Conservation (phyloP, 495 filamentous ascomycete species). For the Durotheca rogersii region DNA sequence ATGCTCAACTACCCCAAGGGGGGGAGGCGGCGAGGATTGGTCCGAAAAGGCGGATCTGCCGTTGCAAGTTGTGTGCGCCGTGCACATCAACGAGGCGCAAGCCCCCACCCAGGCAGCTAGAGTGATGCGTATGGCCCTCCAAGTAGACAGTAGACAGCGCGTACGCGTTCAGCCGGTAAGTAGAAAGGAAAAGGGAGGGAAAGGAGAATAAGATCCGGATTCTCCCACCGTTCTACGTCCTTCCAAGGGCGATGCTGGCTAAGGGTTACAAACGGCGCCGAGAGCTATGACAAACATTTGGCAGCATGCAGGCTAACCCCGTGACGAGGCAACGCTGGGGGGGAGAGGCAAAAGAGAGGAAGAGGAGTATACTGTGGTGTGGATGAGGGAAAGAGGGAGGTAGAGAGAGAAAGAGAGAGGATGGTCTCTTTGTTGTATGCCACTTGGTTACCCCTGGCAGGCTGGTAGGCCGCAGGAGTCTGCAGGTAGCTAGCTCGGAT, state of each 20-base stretch:
- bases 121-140: neutral
- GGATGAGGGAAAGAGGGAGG: too few relatives aligned
- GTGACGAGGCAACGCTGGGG: neutral
- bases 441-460: conserved; percentile 22
- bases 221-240: conserved; percentile 12
- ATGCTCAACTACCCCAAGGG: conserved; percentile 10
- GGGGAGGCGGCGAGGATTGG: neutral
- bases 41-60: conserved; percentile 1
- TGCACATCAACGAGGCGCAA: conserved; percentile 8
- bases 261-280: conserved; percentile 26
- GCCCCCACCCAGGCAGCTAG: conserved; percentile 1
- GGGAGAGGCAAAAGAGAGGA: conserved; percentile 4
- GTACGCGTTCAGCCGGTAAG: too few relatives aligned
- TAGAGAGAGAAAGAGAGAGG: too few relatives aligned
- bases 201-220: conserved; percentile 6
- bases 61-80: conserved; percentile 8
- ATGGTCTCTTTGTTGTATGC: conserved; percentile 22
- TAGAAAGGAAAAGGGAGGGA: conserved; percentile 1
- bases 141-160: conserved; percentile 6
- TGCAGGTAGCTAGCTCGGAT: conserved; percentile 4
- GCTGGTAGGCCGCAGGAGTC: conserved; percentile 25
- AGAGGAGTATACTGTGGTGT: conserved; percentile 17
- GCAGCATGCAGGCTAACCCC: conserved; percentile 8
- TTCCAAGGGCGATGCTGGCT: conserved; percentile 25
- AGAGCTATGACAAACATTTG: conserved; percentile 19